These are phyloP conservation scores for Asparagopsis taxiformis DNA, from an alignment of 31 red algal genomes.

Conservation along the genomic window DNA sequence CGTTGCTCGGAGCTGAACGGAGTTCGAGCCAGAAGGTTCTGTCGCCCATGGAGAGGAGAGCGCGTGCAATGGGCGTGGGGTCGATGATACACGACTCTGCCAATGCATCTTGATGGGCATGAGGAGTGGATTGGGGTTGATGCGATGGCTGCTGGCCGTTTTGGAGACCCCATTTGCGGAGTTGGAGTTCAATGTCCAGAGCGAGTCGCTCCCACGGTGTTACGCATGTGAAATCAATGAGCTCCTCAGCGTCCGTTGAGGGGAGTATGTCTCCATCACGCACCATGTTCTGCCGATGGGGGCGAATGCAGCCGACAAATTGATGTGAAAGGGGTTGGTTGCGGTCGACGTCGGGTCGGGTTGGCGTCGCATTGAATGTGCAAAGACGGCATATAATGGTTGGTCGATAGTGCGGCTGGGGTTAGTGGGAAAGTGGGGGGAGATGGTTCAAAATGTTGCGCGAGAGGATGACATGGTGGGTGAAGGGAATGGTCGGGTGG, in stretches of 20 bases:
- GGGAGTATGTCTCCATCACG: slow-evolving; percentile 34
- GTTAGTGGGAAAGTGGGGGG: no score
- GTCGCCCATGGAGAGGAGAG: slow-evolving; percentile 19
- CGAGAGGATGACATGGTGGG: no score
- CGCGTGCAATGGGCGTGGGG: slow-evolving; percentile 28
- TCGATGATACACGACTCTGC: no score
- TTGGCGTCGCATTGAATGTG: no score
- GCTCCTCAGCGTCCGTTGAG: slow-evolving; percentile 28
- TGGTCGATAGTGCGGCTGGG: no score
- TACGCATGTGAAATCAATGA: slow-evolving; percentile 72
- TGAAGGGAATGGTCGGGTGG: no score
- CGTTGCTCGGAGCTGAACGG: not conserved
- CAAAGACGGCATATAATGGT: no score
- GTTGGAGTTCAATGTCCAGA: slow-evolving; percentile 68
- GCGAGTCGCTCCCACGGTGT: slow-evolving; percentile 76
- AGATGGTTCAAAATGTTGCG: no score
- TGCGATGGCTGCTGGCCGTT: slow-evolving; percentile 47
- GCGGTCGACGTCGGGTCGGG: no score
- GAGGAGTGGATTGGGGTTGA: not conserved
- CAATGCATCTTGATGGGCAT: no score
- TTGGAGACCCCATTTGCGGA: slow-evolving; percentile 63
- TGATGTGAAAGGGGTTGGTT: no score
- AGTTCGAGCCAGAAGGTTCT: slow-evolving; percentile 16
- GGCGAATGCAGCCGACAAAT: no score
- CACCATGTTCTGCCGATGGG: not conserved